Base-by-base conservation (phyloP, 106 monocot genomes). In the Triglochin maritima region DNA sequence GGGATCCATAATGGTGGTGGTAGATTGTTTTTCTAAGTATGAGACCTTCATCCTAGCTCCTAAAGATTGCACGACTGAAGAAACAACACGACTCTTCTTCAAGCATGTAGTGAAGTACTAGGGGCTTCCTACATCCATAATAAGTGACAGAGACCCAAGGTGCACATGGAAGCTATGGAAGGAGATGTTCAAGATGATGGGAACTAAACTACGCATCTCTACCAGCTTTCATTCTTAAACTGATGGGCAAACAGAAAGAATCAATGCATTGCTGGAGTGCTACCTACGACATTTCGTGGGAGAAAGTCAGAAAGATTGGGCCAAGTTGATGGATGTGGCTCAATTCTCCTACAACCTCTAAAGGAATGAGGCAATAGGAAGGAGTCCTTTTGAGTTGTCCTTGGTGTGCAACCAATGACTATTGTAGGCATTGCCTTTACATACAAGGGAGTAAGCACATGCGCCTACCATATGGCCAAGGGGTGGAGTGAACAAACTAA, bases 351-450 rank as follows among this genome's bases (percentile, higher is more conserved):
- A 29, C 29, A 29, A 29, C 1, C 29, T 29, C 29, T 0, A 56
- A 6, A 1, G 9, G 10, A 56, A 2, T 0, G 13, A 56, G 10
- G 10, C n/a, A 2, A 56, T 9, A 2, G 0, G n/a, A 10, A 4
- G 0, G 0, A 56, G n/a, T 11, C n/a, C 3, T 1, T 56, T 56
- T 3, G 56, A 56, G 10, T 56, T 2, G 10, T 16, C 56, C 12
- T 0, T 0, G 56, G 56, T 12, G 10, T 4, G 5, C 2, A 56
- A 56, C 56, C n/a, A 4, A 4, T 9, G 9, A 56, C 3, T 0
- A 0, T 16, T 5, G 14, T n/a, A 3, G 16, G 12, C 7, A 0
- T 56, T 1, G 0, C 4, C 56, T 12, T n/a, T n/a, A n/a, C 0
- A 2, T 56, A 56, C n/a, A 56, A 4, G 10, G 2, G n/a, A 1